Conservation (phyloP, 306 rosid genomes). For the Luffa acutangula region DNA sequence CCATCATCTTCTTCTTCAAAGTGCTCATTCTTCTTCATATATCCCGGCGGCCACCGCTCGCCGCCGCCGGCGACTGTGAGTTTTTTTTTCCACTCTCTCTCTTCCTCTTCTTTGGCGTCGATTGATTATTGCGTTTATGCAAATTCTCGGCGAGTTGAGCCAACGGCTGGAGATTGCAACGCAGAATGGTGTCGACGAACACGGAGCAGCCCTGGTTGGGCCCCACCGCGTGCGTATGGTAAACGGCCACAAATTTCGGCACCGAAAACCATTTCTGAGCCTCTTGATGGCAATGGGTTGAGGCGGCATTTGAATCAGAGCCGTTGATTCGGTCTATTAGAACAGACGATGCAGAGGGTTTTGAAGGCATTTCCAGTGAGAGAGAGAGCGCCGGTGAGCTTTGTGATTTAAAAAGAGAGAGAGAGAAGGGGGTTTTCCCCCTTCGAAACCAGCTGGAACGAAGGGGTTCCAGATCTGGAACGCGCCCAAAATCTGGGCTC, state of each 20-base stretch:
- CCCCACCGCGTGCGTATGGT: slow-evolving; percentile 41
- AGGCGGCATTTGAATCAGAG: not conserved
- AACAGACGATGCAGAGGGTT: slow-evolving; percentile 42
- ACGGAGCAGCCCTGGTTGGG: slow-evolving; percentile 70
- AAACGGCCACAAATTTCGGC: slow-evolving; percentile 46
- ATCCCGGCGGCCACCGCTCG: too few relatives aligned
- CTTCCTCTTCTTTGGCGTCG: too few relatives aligned
- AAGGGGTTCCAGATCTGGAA: too few relatives aligned
- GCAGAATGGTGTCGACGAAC: slow-evolving; percentile 78
- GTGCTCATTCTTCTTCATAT: too few relatives aligned
- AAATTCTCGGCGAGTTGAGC: slow-evolving; percentile 62
- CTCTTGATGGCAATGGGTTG: slow-evolving; percentile 6
- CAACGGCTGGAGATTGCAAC: slow-evolving; percentile 86
- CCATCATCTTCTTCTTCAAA: too few relatives aligned
- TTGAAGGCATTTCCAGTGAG: slow-evolving; percentile 30
- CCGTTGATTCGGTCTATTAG: slow-evolving; percentile 39
- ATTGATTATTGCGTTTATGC: slow-evolving; percentile 18
- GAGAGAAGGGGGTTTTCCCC: too few relatives aligned
- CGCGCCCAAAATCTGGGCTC: too few relatives aligned
- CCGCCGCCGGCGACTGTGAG: too few relatives aligned
- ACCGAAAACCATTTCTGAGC: not conserved
- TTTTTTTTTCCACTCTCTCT: too few relatives aligned
- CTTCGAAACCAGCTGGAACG: too few relatives aligned
- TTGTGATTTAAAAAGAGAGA: too few relatives aligned
- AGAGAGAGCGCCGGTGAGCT: too few relatives aligned